These are phyloP conservation scores for Pseudogymnoascus sp. DNA, from an alignment of 2,329 filamentous ascomycete species.

Conservation along the genomic window DNA sequence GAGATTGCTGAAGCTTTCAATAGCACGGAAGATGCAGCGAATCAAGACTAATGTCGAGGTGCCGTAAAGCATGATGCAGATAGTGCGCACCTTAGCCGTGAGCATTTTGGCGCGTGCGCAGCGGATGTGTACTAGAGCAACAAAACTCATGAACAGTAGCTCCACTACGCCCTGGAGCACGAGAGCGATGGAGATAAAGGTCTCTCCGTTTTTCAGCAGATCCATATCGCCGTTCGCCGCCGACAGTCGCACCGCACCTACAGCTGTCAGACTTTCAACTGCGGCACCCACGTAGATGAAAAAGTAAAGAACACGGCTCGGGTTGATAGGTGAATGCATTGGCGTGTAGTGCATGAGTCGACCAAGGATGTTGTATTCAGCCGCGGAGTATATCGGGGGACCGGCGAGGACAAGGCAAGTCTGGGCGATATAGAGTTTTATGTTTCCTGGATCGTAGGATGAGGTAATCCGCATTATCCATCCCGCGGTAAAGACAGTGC, in stretches of 20 bases:
- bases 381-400: constrained; percentile 34
- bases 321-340: constrained; percentile 34
- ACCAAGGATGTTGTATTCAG: constrained; percentile 34
- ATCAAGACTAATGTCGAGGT: constrained; percentile 32
- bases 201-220: constrained; percentile 24
- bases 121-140: constrained; percentile 26
- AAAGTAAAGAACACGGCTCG: constrained; percentile 31
- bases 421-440: constrained; percentile 33
- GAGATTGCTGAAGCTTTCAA: constrained; percentile 28
- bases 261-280: constrained; percentile 32
- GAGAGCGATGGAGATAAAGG: constrained; percentile 26
- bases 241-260: constrained; percentile 28
- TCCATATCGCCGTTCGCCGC: constrained; percentile 21
- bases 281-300: constrained; percentile 34
- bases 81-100: constrained; percentile 27
- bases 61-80: constrained; percentile 34
- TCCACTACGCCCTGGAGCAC: constrained; percentile 33
- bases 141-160: constrained; percentile 20
- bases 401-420: constrained; percentile 31
- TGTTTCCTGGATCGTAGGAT: constrained; percentile 27
- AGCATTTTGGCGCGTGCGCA: constrained; percentile 24
- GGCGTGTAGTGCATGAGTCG: constrained; percentile 35
- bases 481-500: constrained; percentile 32
- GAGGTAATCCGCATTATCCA: constrained; percentile 33
- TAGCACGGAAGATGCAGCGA: constrained; percentile 33